Conservation (phyloP, 2,329 filamentous ascomycete genomes). For the Stachybotrys chlorohalonatus region DNA sequence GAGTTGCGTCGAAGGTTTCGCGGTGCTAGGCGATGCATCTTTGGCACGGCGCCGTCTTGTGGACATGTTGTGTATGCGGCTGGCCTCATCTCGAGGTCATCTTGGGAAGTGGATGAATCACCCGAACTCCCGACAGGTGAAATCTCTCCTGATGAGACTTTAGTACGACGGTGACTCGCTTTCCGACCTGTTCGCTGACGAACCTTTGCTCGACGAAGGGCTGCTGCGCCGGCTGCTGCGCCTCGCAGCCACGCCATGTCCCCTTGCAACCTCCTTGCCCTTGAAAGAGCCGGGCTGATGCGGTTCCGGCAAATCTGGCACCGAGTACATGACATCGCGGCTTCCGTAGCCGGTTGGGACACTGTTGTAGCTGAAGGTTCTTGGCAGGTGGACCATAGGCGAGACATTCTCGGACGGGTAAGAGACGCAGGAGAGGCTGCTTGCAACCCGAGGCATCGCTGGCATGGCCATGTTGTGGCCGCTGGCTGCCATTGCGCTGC, state of each 20-base stretch:
- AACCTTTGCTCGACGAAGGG: slow-evolving; percentile 28
- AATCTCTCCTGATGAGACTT: slow-evolving; percentile 1
- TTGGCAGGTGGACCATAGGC: slow-evolving; percentile 29
- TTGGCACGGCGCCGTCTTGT: slow-evolving; percentile 1
- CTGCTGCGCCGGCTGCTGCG: slow-evolving; percentile 19
- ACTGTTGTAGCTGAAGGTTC: slow-evolving; percentile 34
- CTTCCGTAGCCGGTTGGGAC: slow-evolving; percentile 21
- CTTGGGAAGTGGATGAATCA: slow-evolving; percentile 28
- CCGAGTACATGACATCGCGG: slow-evolving; percentile 21
- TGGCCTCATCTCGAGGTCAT: slow-evolving; percentile 29
- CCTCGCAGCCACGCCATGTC: slow-evolving; percentile 11
- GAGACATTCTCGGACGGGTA: slow-evolving; percentile 32
- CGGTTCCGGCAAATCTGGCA: slow-evolving; percentile 13
- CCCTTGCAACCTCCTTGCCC: slow-evolving; percentile 27
- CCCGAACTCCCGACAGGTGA: slow-evolving; percentile 26
- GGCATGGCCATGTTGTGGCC: slow-evolving; percentile 28
- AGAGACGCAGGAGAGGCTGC: slow-evolving; percentile 36
- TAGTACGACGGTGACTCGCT: slow-evolving; percentile 9
- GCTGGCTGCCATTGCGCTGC: slow-evolving; percentile 37
- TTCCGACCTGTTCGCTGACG: slow-evolving; percentile 8
- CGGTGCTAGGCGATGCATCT: slow-evolving; percentile 13
- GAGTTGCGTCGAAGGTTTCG: slow-evolving; percentile 18
- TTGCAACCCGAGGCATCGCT: slow-evolving; percentile 34
- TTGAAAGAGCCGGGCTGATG: slow-evolving; percentile 22
- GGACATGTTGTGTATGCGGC: slow-evolving; percentile 1